Conservation (phyloP, 768 basidiomycete species). For the Jaapia argillacea region DNA sequence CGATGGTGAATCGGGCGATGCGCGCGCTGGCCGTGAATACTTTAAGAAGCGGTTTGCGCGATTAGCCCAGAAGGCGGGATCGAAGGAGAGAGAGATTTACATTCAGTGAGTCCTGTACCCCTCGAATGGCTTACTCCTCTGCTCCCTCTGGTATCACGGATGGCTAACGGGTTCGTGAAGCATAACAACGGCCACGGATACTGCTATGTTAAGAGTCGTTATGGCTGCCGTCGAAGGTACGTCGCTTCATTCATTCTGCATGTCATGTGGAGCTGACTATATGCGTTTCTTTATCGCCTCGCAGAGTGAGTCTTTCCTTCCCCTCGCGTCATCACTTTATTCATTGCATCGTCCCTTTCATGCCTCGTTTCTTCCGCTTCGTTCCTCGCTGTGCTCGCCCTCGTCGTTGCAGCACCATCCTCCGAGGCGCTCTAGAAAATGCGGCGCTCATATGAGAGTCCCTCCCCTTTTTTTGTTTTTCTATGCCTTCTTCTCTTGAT, state of each 20-base stretch:
- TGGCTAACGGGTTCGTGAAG: conserved; percentile 24
- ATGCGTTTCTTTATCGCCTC: conserved; percentile 9
- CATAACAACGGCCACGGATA: conserved; percentile 87
- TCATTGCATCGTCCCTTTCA: conserved; percentile 17
- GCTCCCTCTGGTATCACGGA: conserved; percentile 3
- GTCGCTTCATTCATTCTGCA: conserved; percentile 15
- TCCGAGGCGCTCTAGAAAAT: conserved; percentile 54
- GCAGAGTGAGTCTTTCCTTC: conserved; percentile 54
- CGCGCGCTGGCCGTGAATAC: conserved; percentile 74
- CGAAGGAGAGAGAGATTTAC: conserved; percentile 85
- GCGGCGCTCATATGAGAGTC: conserved; percentile 50
- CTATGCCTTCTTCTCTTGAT: conserved; percentile 5
- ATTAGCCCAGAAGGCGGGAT: conserved; percentile 77
- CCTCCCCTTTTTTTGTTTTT: conserved; percentile 6
- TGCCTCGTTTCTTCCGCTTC: conserved; percentile 17
- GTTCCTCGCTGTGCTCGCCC: too few relatives aligned
- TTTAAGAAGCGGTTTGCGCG: conserved; percentile 81
- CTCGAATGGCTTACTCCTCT: conserved; percentile 1
- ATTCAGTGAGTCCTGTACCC: conserved; percentile 68
- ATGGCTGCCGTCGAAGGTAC: conserved; percentile 95
- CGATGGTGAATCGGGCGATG: conserved; percentile 67
- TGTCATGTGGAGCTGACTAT: conserved; percentile 6
- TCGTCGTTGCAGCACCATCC: conserved; percentile 54
- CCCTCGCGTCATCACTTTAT: conserved; percentile 15
- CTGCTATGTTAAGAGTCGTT: conserved; percentile 77